phyloP scores from a whole-genome alignment of 768 basidiomycete genomes.

The Chlorophyllum brunneum region DNA sequence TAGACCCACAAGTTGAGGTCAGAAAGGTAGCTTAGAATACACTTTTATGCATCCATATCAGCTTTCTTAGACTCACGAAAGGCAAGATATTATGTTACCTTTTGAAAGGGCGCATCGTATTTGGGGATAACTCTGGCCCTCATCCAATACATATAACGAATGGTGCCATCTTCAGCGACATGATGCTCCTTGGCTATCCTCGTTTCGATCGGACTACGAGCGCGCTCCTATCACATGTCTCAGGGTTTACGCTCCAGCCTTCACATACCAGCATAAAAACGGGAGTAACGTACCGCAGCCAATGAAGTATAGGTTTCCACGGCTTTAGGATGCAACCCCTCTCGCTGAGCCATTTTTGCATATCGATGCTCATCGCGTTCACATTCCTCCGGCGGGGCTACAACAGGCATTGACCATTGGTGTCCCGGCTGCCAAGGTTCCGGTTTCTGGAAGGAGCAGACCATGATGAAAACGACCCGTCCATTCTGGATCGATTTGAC shows the following conservation, averaged over 20 bases:
- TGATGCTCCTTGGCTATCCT: constrained; percentile 47
- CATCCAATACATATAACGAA: constrained; percentile 75
- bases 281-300: constrained; percentile 21
- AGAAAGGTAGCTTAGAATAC: constrained; percentile 76
- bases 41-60: constrained; percentile 34
- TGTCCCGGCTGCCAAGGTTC: constrained; percentile 71
- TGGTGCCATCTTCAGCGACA: constrained; percentile 39
- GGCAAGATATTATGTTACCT: constrained; percentile 35
- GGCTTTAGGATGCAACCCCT: constrained; percentile 27
- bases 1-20: constrained; percentile 69
- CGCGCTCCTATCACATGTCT: constrained; percentile 50
- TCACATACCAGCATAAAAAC: background rate
- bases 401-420: constrained; percentile 64
- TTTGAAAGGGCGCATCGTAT: constrained; percentile 73
- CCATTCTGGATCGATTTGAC: constrained; percentile 59
- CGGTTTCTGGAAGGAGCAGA: constrained; percentile 81
- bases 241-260: background rate
- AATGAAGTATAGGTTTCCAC: constrained; percentile 30
- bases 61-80: background rate
- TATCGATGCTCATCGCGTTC: constrained; percentile 49
- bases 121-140: constrained; percentile 62
- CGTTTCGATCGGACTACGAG: constrained; percentile 64
- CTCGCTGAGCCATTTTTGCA: constrained; percentile 27
- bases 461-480: constrained; percentile 48
- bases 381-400: constrained; percentile 61